Conservation (phyloP, 2,329 filamentous ascomycete species). For the Aspergillus oerlinghausenensis region DNA sequence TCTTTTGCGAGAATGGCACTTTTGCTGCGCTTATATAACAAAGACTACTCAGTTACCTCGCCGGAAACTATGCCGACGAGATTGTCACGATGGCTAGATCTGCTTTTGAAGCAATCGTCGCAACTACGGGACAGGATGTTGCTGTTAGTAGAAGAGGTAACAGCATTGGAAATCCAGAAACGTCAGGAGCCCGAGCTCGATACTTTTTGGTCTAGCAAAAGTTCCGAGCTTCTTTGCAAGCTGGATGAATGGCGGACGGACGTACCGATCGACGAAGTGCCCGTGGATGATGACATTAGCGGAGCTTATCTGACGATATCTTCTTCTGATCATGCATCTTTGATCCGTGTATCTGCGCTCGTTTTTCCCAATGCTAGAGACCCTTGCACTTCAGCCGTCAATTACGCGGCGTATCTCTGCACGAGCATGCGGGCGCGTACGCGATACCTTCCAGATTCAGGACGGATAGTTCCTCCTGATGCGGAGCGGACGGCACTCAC, state of each 20-base stretch:
- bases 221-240: slow-evolving; percentile 1
- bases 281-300: slow-evolving; percentile 5
- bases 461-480: slow-evolving; percentile 7
- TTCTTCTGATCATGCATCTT: neutral
- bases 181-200: slow-evolving; percentile 8
- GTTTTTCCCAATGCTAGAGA: slow-evolving; percentile 7
- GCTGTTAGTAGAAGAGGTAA: slow-evolving; percentile 9
- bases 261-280: slow-evolving; percentile 3
- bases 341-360: slow-evolving; percentile 6
- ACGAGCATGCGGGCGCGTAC: slow-evolving; percentile 9
- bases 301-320: slow-evolving; percentile 7
- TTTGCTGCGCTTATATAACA: slow-evolving; percentile 11
- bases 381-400: slow-evolving; percentile 8
- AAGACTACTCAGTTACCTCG: slow-evolving; percentile 10
- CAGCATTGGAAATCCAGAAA: slow-evolving; percentile 8
- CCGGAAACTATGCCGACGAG: slow-evolving; percentile 5
- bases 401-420: slow-evolving; percentile 12
- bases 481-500: slow-evolving; percentile 6
- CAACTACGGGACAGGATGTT: slow-evolving; percentile 5
- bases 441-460: slow-evolving; percentile 4
- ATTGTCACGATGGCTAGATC: slow-evolving; percentile 4
- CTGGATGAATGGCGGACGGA: slow-evolving; percentile 4
- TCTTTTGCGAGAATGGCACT: slow-evolving; percentile 15
- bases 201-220: slow-evolving; percentile 1
- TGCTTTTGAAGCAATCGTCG: slow-evolving; percentile 4